phyloP scores from a whole-genome alignment of 176 grass and related monocot genomes.

The Ananas comosus region DNA sequence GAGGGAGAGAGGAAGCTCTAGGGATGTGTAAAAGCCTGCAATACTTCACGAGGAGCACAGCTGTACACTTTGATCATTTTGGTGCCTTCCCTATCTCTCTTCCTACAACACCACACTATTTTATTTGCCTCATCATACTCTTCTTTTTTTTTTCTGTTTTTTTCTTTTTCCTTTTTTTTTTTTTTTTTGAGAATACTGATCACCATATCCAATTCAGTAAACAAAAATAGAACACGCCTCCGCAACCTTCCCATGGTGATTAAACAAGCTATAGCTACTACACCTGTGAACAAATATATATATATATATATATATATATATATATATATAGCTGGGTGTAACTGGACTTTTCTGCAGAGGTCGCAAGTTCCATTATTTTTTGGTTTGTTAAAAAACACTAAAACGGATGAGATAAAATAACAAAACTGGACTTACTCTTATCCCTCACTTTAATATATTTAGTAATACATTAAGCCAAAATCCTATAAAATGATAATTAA shows the following conservation, averaged over 20 bases:
- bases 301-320: too few relatives aligned
- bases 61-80: slow-evolving; percentile 31
- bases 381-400: too few relatives aligned
- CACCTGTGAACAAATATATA: too few relatives aligned
- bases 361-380: too few relatives aligned
- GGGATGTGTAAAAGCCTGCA: slow-evolving; percentile 79
- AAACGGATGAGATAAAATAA: too few relatives aligned
- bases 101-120: neutral
- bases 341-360: too few relatives aligned
- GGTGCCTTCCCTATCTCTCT: slow-evolving; percentile 15
- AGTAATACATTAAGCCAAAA: too few relatives aligned
- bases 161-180: slow-evolving; percentile 10
- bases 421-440: too few relatives aligned
- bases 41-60: slow-evolving; percentile 57
- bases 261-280: too few relatives aligned
- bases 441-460: too few relatives aligned
- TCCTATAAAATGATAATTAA: too few relatives aligned
- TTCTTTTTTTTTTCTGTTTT: slow-evolving; percentile 12
- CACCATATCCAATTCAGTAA: slow-evolving; percentile 36
- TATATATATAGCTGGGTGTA: too few relatives aligned
- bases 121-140: slow-evolving; percentile 17
- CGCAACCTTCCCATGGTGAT: neutral
- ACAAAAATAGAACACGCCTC: neutral
- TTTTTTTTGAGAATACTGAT: slow-evolving; percentile 17
- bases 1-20: slow-evolving; percentile 17